Evolutionary conservation across 306 rosid genomes (phyloP).

Genomic region (Luffa aegyptiaca): DNA sequence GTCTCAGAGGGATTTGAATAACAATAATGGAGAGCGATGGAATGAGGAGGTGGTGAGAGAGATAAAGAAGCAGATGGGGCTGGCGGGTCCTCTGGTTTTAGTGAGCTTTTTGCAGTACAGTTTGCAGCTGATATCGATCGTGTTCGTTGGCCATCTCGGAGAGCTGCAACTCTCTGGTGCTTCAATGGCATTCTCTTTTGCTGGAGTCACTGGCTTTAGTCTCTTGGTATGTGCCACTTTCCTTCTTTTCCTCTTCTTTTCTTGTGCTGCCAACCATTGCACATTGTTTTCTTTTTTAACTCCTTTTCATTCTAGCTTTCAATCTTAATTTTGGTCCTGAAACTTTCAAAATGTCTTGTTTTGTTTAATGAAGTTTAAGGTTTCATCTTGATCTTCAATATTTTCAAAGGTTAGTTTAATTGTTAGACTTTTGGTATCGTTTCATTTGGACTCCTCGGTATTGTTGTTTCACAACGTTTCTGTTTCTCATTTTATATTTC

Average conservation of each 20-base stretch:
- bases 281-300: not conserved
- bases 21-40: too few species aligned
- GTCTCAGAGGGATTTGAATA: not conserved
- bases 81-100: constrained; percentile 18
- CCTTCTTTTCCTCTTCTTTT: not conserved
- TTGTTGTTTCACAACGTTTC: too few species aligned
- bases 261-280: not conserved
- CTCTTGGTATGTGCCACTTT: constrained; percentile 6
- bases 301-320: not conserved
- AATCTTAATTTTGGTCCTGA: too few species aligned
- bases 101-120: constrained; percentile 14
- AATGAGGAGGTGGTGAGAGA: not conserved
- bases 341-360: too few species aligned
- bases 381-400: too few species aligned
- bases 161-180: constrained; percentile 18
- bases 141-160: constrained; percentile 20
- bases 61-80: constrained; percentile 11
- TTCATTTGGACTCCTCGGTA: too few species aligned
- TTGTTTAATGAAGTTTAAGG: too few species aligned
- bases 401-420: too few species aligned
- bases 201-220: constrained; percentile 21
- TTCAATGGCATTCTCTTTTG: constrained; percentile 17
- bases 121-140: constrained; percentile 11
- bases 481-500: too few species aligned
- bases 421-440: too few species aligned